These are phyloP conservation scores for Colletotrichum tropicicola DNA, from an alignment of 2,329 filamentous ascomycete species.

Conservation along the genomic window DNA sequence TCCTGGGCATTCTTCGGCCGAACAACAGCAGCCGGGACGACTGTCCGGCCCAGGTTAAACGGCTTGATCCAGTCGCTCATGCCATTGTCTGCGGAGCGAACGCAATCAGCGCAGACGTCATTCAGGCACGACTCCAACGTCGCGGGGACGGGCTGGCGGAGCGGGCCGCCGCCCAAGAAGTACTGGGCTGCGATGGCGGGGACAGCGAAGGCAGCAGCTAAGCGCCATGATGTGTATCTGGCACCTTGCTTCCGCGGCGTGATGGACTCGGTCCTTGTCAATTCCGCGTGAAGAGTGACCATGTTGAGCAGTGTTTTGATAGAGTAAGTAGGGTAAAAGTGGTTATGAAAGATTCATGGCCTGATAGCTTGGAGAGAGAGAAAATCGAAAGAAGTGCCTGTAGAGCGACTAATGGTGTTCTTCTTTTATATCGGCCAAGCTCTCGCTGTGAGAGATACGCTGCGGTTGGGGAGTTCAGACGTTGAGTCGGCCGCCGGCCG, in stretches of 20 bases:
- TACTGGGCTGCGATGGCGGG: not conserved
- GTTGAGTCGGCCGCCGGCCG: not conserved
- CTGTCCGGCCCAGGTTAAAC: constrained; percentile 59
- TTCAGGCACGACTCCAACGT: constrained; percentile 54
- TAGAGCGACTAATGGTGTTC: too few species aligned
- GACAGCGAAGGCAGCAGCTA: not conserved
- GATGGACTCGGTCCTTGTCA: not conserved
- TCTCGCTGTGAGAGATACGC: too few species aligned
- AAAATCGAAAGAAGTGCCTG: too few species aligned
- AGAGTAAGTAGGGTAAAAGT: too few species aligned
- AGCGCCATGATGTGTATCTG: too few species aligned
- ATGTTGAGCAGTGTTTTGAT: too few species aligned
- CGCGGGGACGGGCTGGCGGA: not conserved
- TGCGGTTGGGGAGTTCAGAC: not conserved
- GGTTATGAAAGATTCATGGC: too few species aligned
- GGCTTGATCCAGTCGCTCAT: constrained; percentile 54
- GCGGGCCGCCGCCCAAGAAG: not conserved
- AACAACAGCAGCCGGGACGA: constrained; percentile 64
- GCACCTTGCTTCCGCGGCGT: not conserved
- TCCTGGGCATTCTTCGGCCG: constrained; percentile 61
- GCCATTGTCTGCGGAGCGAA: constrained; percentile 44
- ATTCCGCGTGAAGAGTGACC: not conserved
- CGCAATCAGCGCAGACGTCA: constrained; percentile 54
- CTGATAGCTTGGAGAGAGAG: too few species aligned
- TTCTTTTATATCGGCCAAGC: too few species aligned